These are phyloP conservation scores for Termitomyces sp. DNA, from an alignment of 768 basidiomycete species.

Conservation along the genomic window DNA sequence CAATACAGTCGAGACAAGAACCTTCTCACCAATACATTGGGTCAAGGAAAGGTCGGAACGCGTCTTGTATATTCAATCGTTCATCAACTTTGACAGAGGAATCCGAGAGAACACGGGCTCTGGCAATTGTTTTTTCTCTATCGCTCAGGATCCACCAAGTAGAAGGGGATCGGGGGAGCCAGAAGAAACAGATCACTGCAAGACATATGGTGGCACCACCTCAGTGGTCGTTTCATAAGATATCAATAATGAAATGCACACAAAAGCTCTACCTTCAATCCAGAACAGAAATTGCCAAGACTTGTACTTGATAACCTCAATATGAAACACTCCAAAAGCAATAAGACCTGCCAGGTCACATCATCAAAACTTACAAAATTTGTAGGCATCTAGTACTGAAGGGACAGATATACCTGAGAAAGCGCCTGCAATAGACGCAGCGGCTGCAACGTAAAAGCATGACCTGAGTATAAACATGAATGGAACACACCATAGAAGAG, in stretches of 20 bases:
- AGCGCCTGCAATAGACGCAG: slow-evolving; percentile 44
- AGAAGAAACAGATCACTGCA: slow-evolving; percentile 43
- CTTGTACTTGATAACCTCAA: slow-evolving; percentile 36
- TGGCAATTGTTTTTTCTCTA: slow-evolving; percentile 39
- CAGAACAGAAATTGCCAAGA: slow-evolving; percentile 53
- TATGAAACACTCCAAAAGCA: slow-evolving; percentile 52
- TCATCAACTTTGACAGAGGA: slow-evolving; percentile 43
- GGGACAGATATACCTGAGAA: slow-evolving; percentile 33
- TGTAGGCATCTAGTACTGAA: neutral
- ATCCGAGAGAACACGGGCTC: slow-evolving; percentile 40
- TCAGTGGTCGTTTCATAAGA: slow-evolving; percentile 11
- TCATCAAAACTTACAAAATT: neutral
- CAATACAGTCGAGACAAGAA: neutral
- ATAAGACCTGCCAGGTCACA: slow-evolving; percentile 32
- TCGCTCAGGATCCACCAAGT: slow-evolving; percentile 37
- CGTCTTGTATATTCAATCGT: slow-evolving; percentile 37
- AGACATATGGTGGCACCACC: slow-evolving; percentile 40
- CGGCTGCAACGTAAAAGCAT: slow-evolving; percentile 24
- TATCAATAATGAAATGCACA: neutral
- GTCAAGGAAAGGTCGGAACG: slow-evolving; percentile 40
- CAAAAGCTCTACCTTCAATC: slow-evolving; percentile 39
- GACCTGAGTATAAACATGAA: neutral
- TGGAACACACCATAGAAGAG: slow-evolving; percentile 40
- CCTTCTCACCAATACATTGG: slow-evolving; percentile 38
- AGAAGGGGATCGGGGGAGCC: slow-evolving; percentile 41